Percentiles rank a stretch among this genome's conserved stretches.
Conservation (phyloP, 495 filamentous ascomycete genomes). For the Saxispiralis lemnorum region DNA sequence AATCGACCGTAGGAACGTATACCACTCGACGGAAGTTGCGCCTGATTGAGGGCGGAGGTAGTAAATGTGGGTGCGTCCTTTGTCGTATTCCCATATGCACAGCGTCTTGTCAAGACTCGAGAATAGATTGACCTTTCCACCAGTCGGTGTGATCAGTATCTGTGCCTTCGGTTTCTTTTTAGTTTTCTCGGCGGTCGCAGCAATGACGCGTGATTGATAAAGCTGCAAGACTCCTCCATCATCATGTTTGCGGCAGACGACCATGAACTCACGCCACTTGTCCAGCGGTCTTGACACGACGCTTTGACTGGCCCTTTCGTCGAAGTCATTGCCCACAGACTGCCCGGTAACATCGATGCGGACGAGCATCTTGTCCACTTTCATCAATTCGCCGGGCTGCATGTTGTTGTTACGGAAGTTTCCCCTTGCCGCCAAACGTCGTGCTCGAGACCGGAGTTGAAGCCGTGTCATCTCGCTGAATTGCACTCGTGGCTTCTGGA, state of each 20-base stretch:
- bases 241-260: conserved; percentile 37
- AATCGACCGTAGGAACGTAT: conserved; percentile 47
- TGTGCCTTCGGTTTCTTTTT: conserved; percentile 38
- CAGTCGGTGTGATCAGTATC: conserved; percentile 36
- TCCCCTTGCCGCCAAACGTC: conserved; percentile 17
- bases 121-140: conserved; percentile 46
- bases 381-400: conserved; percentile 47
- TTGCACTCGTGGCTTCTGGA: conserved; percentile 3
- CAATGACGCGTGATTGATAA: conserved; percentile 48
- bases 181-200: conserved; percentile 32
- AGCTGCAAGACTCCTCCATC: conserved; percentile 43
- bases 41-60: conserved; percentile 49
- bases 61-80: conserved; percentile 43
- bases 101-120: conserved; percentile 57
- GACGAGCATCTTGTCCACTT: conserved; percentile 61
- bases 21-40: conserved; percentile 55
- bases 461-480: conserved; percentile 15
- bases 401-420: conserved; percentile 17
- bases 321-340: conserved; percentile 38
- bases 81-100: conserved; percentile 45
- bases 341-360: conserved; percentile 41
- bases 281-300: conserved; percentile 43
- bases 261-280: conserved; percentile 56
- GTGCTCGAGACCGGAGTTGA: conserved; percentile 17
- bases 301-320: conserved; percentile 46